phyloP scores from a whole-genome alignment of 805 yeast species.

The Saccharomycopsis synnaedendra region DNA sequence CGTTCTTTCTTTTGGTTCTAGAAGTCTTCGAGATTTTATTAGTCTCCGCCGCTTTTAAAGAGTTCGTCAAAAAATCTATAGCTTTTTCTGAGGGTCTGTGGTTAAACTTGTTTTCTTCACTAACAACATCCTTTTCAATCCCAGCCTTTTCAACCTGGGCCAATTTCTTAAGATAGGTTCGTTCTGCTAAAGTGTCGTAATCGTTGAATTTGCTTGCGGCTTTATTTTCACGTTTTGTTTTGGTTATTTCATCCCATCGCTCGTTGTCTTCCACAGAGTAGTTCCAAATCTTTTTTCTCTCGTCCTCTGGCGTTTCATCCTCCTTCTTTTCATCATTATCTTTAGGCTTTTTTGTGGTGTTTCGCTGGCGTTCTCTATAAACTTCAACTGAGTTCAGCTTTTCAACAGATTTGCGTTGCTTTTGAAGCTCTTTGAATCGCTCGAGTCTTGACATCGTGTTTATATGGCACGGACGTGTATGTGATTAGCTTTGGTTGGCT shows the following conservation, averaged over 20 bases:
- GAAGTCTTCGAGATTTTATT: slow-evolving; percentile 29
- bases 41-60: slow-evolving; percentile 17
- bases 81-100: slow-evolving; percentile 28
- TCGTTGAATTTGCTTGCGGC: slow-evolving; percentile 25
- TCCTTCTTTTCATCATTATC: background rate
- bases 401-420: background rate
- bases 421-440: too few species aligned
- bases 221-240: slow-evolving; percentile 23
- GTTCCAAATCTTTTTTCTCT: slow-evolving; percentile 36
- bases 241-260: slow-evolving; percentile 39
- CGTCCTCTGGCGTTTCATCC: slow-evolving; percentile 29
- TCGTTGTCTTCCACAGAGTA: slow-evolving; percentile 57
- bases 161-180: slow-evolving; percentile 33
- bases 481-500: too few species aligned
- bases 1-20: slow-evolving; percentile 24
- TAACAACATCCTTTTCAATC: slow-evolving; percentile 16
- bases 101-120: slow-evolving; percentile 19
- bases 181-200: slow-evolving; percentile 20
- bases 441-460: too few species aligned
- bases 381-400: background rate
- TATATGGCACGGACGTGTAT: too few species aligned
- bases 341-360: too few species aligned
- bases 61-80: slow-evolving; percentile 24
- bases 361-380: too few species aligned
- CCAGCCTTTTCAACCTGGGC: slow-evolving; percentile 39